phyloP scores from a whole-genome alignment of 352 stramenopile species.

The Peronospora tabacina region DNA sequence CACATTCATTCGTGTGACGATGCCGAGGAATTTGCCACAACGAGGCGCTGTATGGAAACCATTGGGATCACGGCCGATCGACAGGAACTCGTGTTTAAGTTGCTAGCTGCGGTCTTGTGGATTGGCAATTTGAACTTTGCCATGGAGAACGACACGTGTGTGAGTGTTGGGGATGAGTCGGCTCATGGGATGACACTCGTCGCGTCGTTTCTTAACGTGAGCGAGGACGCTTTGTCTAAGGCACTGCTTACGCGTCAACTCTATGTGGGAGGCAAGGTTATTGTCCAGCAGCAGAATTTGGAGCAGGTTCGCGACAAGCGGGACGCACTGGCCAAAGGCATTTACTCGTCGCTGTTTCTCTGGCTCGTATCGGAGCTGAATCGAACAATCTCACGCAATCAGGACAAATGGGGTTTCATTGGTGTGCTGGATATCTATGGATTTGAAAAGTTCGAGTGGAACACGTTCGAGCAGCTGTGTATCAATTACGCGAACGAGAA shows the following conservation, averaged over 20 bases:
- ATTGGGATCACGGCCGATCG: constrained; percentile 80
- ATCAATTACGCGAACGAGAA: constrained; percentile 97
- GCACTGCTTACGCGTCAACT: constrained; percentile 78
- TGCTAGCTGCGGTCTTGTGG: constrained; percentile 81
- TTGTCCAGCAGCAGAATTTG: constrained; percentile 84
- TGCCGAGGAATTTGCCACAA: constrained; percentile 77
- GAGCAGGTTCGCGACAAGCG: constrained; percentile 85
- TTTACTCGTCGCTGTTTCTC: constrained; percentile 90
- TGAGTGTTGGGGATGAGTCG: constrained; percentile 43
- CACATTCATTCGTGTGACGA: constrained; percentile 67
- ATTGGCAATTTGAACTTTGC: constrained; percentile 84
- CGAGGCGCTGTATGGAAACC: constrained; percentile 77
- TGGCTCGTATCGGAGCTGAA: constrained; percentile 89
- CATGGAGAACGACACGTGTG: constrained; percentile 75
- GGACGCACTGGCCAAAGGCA: constrained; percentile 86
- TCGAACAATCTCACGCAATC: constrained; percentile 72
- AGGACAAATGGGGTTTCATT: constrained; percentile 89
- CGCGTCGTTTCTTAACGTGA: constrained; percentile 70
- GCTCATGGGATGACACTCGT: constrained; percentile 48
- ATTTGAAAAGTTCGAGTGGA: constrained; percentile 95
- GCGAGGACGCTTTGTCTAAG: constrained; percentile 57
- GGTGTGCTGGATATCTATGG: constrained; percentile 97
- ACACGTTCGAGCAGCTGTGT: constrained; percentile 94
- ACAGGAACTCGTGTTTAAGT: constrained; percentile 80
- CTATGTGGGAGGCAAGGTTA: constrained; percentile 85